phyloP scores from a whole-genome alignment of 2,329 filamentous ascomycete genomes.

The Penicillium sp. region DNA sequence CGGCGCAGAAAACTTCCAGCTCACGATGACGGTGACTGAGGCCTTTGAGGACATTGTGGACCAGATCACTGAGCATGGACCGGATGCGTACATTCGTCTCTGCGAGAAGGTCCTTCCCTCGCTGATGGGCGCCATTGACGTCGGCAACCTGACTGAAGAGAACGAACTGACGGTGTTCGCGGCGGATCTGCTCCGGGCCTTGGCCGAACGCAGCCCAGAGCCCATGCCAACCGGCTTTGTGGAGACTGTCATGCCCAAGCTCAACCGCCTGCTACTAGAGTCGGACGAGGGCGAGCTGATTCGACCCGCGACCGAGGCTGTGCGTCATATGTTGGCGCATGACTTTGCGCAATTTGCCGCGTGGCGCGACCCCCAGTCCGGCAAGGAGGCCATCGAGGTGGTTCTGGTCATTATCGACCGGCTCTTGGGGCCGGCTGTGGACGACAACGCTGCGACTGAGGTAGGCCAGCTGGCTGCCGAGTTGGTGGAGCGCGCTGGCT shows the following conservation, averaged over 20 bases:
- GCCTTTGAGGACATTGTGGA: constrained; percentile 86
- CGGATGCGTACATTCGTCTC: constrained; percentile 72
- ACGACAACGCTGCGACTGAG: constrained; percentile 93
- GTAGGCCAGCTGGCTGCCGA: constrained; percentile 93
- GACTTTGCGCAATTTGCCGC: constrained; percentile 87
- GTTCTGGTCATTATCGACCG: constrained; percentile 91
- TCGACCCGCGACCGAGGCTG: constrained; percentile 78
- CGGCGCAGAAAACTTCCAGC: constrained; percentile 86
- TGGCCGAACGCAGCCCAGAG: constrained; percentile 79
- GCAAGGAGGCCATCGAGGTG: constrained; percentile 82
- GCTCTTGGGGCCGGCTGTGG: constrained; percentile 77
- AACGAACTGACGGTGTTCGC: constrained; percentile 78
- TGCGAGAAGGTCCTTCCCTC: constrained; percentile 86
- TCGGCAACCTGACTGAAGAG: constrained; percentile 82
- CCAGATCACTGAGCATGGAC: constrained; percentile 64
- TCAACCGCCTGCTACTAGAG: constrained; percentile 78
- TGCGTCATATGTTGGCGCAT: constrained; percentile 87
- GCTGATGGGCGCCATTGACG: constrained; percentile 84
- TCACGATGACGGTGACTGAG: constrained; percentile 84
- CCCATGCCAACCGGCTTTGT: constrained; percentile 88
- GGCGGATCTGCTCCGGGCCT: constrained; percentile 76
- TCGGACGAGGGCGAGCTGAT: constrained; percentile 87
- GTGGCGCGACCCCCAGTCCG: constrained; percentile 75
- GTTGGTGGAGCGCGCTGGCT: constrained; percentile 91
- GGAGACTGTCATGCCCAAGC: constrained; percentile 79